These are phyloP conservation scores for Trichoderma sp. DNA, from an alignment of 2,329 filamentous ascomycete species.

Conservation along the genomic window DNA sequence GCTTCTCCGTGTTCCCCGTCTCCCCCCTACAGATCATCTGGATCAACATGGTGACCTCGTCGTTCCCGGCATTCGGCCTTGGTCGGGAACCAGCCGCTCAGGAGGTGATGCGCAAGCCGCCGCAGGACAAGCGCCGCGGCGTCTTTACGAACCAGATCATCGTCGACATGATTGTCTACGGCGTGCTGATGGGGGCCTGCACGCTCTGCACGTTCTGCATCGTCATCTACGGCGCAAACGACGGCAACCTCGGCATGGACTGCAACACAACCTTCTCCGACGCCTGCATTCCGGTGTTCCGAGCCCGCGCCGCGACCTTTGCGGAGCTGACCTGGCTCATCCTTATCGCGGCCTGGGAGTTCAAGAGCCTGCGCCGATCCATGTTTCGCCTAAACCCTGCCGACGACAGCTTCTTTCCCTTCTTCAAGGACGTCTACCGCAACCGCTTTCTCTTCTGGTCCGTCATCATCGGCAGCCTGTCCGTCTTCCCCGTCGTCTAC, in stretches of 20 bases:
- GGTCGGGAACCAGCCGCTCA: constrained; percentile 74
- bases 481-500: constrained; percentile 69
- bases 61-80: constrained; percentile 83
- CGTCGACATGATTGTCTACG: constrained; percentile 78
- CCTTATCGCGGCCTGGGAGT: constrained; percentile 75
- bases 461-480: constrained; percentile 60
- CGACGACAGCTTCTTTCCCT: constrained; percentile 51
- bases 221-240: constrained; percentile 58
- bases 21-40: constrained; percentile 85
- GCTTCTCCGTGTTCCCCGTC: constrained; percentile 81
- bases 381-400: constrained; percentile 67
- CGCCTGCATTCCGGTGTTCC: constrained; percentile 63
- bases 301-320: constrained; percentile 72
- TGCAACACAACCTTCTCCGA: constrained; percentile 64
- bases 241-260: constrained; percentile 56
- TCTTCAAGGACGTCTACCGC: constrained; percentile 65
- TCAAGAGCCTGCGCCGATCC: constrained; percentile 70
- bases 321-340: constrained; percentile 73
- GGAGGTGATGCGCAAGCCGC: constrained; percentile 79
- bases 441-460: constrained; percentile 73
- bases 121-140: constrained; percentile 67
- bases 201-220: constrained; percentile 68
- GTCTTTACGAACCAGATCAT: constrained; percentile 79
- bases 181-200: constrained; percentile 73
- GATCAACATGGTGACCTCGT: constrained; percentile 93